These are phyloP conservation scores for Exophiala viscosa DNA, from an alignment of 2,329 filamentous ascomycete genomes.

Conservation along the genomic window DNA sequence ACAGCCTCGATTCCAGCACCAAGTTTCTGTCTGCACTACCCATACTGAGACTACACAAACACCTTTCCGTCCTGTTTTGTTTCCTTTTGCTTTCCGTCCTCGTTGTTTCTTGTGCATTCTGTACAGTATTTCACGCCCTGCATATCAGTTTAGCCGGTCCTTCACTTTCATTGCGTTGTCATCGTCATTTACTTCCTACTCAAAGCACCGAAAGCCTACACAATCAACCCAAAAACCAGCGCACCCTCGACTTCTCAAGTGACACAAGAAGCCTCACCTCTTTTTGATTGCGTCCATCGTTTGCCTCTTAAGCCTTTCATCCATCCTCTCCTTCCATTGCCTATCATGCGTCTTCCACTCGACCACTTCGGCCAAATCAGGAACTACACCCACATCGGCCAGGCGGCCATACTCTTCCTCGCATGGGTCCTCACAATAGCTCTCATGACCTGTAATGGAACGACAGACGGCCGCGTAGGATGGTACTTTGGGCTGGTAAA, in stretches of 20 bases:
- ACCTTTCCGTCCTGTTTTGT: background rate
- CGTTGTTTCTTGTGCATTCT: background rate
- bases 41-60: background rate
- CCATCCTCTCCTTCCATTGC: background rate
- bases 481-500: constrained; percentile 50
- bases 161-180: background rate
- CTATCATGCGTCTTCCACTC: constrained; percentile 24
- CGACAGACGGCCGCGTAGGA: constrained; percentile 52
- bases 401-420: constrained; percentile 56
- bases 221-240: background rate
- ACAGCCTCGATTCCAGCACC: background rate
- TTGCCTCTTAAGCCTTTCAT: background rate
- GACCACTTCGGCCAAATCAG: constrained; percentile 51
- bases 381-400: constrained; percentile 51
- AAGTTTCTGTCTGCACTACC: background rate
- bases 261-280: background rate
- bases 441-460: constrained; percentile 53
- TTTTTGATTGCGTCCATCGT: background rate
- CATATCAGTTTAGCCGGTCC: background rate
- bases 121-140: background rate
- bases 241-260: background rate
- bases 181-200: background rate
- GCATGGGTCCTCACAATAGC: constrained; percentile 57
- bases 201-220: background rate
- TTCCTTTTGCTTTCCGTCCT: background rate